Percentiles rank a stretch among this genome's conserved stretches.
phyloP scores from a whole-genome alignment of 352 stramenopile species.

The Blastocystis sp. region DNA sequence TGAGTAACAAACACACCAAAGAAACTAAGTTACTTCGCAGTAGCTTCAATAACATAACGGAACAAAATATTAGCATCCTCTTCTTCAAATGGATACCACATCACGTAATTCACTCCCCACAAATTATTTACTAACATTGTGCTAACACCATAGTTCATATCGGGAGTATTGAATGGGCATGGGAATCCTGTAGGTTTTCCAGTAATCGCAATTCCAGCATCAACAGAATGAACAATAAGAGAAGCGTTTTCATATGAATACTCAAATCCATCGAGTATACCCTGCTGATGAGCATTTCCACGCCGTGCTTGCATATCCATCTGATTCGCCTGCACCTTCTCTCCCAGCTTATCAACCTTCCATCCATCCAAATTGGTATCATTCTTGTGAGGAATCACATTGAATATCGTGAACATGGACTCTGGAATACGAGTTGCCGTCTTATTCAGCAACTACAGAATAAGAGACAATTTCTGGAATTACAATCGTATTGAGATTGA shows the following conservation, averaged over 20 bases:
- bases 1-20: slow-evolving; percentile 18
- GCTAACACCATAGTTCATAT: slow-evolving; percentile 47
- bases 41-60: slow-evolving; percentile 33
- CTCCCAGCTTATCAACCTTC: slow-evolving; percentile 50
- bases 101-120: slow-evolving; percentile 61
- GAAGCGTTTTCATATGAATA: neutral
- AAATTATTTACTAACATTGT: slow-evolving; percentile 60
- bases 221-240: neutral
- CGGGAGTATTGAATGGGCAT: slow-evolving; percentile 38
- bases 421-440: slow-evolving; percentile 60
- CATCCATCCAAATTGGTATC: slow-evolving; percentile 18
- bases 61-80: slow-evolving; percentile 37
- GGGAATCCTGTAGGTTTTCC: slow-evolving; percentile 60
- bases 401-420: slow-evolving; percentile 43
- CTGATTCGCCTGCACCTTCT: slow-evolving; percentile 27
- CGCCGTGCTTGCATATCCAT: slow-evolving; percentile 41
- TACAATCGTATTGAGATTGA: slow-evolving; percentile 21
- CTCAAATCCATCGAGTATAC: slow-evolving; percentile 33
- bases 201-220: slow-evolving; percentile 20
- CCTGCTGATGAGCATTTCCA: slow-evolving; percentile 56
- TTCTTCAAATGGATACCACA: slow-evolving; percentile 61
- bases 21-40: neutral
- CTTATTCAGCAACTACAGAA: slow-evolving; percentile 40
- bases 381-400: slow-evolving; percentile 12
- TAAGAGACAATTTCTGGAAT: neutral